These are phyloP conservation scores for Pichia membranifaciens DNA, from an alignment of 805 yeast genomes.

Conservation along the genomic window DNA sequence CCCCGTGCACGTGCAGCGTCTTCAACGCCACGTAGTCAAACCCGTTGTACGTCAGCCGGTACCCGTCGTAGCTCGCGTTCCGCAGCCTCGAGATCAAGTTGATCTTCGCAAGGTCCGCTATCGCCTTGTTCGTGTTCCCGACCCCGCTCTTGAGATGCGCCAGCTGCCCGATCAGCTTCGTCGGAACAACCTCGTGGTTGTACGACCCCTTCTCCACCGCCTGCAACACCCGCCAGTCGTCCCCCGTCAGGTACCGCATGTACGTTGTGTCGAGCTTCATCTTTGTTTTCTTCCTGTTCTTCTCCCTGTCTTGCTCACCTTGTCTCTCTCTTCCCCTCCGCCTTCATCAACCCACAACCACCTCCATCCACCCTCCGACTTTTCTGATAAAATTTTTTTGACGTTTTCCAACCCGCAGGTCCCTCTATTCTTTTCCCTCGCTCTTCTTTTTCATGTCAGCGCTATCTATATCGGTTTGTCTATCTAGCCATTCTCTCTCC, in stretches of 20 bases:
- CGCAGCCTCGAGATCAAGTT: slow-evolving; percentile 71
- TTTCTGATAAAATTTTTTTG: too few relatives aligned
- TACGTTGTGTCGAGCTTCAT: slow-evolving; percentile 93
- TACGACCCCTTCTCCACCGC: slow-evolving; percentile 89
- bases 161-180: slow-evolving; percentile 69
- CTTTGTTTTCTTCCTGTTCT: slow-evolving; percentile 16
- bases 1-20: slow-evolving; percentile 68
- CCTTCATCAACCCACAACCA: too few relatives aligned
- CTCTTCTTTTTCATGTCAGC: too few relatives aligned
- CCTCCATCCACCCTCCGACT: too few relatives aligned
- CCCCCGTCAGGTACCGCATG: slow-evolving; percentile 87
- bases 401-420: too few relatives aligned
- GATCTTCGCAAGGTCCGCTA: slow-evolving; percentile 81
- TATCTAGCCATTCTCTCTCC: too few relatives aligned
- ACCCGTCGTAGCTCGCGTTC: slow-evolving; percentile 95
- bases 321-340: too few relatives aligned
- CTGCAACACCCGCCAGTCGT: slow-evolving; percentile 82
- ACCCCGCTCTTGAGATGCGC: slow-evolving; percentile 66
- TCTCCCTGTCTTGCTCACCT: too few relatives aligned
- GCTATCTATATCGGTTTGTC: too few relatives aligned
- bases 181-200: slow-evolving; percentile 94
- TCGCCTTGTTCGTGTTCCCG: slow-evolving; percentile 70
- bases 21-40: slow-evolving; percentile 89
- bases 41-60: slow-evolving; percentile 80
- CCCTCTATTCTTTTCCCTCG: too few relatives aligned